Evolutionary conservation across 306 rosid species (phyloP).

Genomic region (Cucurbita argyrosperma): DNA sequence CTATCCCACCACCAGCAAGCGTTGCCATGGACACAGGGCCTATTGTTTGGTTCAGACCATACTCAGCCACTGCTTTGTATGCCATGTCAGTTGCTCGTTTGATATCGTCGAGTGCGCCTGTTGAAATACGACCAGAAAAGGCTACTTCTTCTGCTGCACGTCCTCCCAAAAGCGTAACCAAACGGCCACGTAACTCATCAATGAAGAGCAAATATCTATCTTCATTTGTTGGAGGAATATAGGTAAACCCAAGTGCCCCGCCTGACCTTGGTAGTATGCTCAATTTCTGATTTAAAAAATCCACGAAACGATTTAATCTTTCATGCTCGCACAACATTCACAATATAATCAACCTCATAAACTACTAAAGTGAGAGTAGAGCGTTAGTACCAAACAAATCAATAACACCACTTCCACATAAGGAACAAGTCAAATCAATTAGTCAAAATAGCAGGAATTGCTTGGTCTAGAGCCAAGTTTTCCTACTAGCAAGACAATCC

Average conservation of each 20-base stretch:
- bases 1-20: conserved; percentile 75
- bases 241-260: conserved; percentile 94
- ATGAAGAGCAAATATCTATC: conserved; percentile 94
- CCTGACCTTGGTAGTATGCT: conserved; percentile 97
- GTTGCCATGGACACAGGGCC: conserved; percentile 88
- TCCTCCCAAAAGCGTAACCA: conserved; percentile 94
- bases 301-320: background rate
- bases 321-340: background rate
- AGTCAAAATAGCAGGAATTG: background rate
- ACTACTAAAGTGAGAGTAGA: background rate
- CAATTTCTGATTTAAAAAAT: conserved; percentile 49
- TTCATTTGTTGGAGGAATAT: conserved; percentile 79
- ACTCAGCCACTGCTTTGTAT: conserved; percentile 95
- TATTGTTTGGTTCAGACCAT: conserved; percentile 77
- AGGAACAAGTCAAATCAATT: background rate
- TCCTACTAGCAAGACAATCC: background rate
- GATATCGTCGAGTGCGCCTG: conserved; percentile 96
- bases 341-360: background rate
- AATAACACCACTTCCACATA: background rate
- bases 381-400: background rate
- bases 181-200: conserved; percentile 90
- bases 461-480: background rate
- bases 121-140: conserved; percentile 89
- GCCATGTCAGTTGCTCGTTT: conserved; percentile 97
- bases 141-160: conserved; percentile 99